Evolutionary conservation across 2,329 filamentous ascomycete species (phyloP), one percentile per base, ranked within the genome.

Genomic region (Huntiella omanensis): DNA sequence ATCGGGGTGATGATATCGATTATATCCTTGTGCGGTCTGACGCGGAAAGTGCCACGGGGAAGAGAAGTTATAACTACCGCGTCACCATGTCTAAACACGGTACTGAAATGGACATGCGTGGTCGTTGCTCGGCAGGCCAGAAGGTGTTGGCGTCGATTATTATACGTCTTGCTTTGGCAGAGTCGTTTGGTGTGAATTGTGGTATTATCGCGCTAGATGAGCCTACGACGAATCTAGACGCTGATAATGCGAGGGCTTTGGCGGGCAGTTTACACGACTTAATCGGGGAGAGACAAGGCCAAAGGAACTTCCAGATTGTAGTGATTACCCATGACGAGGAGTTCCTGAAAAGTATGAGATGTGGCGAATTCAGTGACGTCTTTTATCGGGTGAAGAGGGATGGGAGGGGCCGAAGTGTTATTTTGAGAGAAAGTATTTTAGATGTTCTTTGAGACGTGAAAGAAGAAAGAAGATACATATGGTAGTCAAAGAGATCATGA

Each of bases 261-360:
- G 91, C 91, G 6, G 72, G 81, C 59, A 84, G 82, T 40, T 64
- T 98, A 55, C 80, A 91, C 56, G 74, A 79, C 55, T 94, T 98
- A 57, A 96, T 98, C 63, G 73, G 80, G 55, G 66, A 78, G 12
- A 77, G 92, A 5, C 76, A 82, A 59, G 75, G 80, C 51, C 91
- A 98, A 69, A 74, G 77, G 47, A 98, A 98, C 60, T 95, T 98
- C 62, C 92, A 98, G 67, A 75, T 98, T 47, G 91, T 98, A 57
- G 84, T 98, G 57, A 98, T 98, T 60, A 98, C 91, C 4, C 91
- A 98, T 68, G 91, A 98, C 63, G 92, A 96, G 64, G 85, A 94
- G 57, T 98, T 98, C 56, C 59, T 98, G 57, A 73, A 81, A 46
- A 77, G 86, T 57, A 98, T 98, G 91, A 79, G 86, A 54, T 94